phyloP scores from a whole-genome alignment of 495 filamentous ascomycete species.

The Rhypophila decipiens region DNA sequence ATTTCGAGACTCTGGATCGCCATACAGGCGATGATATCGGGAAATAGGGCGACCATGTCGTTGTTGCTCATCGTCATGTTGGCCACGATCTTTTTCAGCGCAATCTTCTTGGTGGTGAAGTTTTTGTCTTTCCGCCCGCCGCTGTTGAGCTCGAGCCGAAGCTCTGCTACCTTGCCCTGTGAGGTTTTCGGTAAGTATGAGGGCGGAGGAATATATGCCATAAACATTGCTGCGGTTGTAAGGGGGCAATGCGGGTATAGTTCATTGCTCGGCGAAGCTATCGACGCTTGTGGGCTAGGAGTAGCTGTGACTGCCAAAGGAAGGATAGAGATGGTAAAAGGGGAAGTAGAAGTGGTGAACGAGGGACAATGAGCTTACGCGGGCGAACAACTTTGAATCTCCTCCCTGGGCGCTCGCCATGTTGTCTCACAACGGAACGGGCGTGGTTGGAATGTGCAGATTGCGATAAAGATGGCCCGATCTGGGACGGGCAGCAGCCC shows the following conservation, averaged over 20 bases:
- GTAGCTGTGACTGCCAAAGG: background rate
- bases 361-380: slow-evolving; percentile 59
- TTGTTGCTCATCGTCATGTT: slow-evolving; percentile 99
- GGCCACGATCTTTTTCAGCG: slow-evolving; percentile 98
- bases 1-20: slow-evolving; percentile 89
- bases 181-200: slow-evolving; percentile 28
- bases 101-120: slow-evolving; percentile 92
- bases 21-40: slow-evolving; percentile 94
- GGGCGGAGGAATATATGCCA: slow-evolving; percentile 37
- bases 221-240: slow-evolving; percentile 38
- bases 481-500: background rate
- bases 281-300: background rate
- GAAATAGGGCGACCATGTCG: slow-evolving; percentile 96
- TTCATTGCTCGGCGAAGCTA: too few species aligned
- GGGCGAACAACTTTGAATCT: slow-evolving; percentile 98
- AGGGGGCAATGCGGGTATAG: slow-evolving; percentile 5
- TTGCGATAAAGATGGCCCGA: background rate
- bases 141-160: slow-evolving; percentile 88
- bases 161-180: slow-evolving; percentile 98
- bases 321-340: background rate
- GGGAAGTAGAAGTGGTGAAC: background rate
- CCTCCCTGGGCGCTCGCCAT: slow-evolving; percentile 69
- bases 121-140: slow-evolving; percentile 99
- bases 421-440: slow-evolving; percentile 20
- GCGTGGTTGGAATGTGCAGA: background rate